Percentiles rank a stretch among this genome's conserved stretches.
phyloP scores from a whole-genome alignment of 2,329 filamentous ascomycete species.

The Stagonosporopsis vannaccii region DNA sequence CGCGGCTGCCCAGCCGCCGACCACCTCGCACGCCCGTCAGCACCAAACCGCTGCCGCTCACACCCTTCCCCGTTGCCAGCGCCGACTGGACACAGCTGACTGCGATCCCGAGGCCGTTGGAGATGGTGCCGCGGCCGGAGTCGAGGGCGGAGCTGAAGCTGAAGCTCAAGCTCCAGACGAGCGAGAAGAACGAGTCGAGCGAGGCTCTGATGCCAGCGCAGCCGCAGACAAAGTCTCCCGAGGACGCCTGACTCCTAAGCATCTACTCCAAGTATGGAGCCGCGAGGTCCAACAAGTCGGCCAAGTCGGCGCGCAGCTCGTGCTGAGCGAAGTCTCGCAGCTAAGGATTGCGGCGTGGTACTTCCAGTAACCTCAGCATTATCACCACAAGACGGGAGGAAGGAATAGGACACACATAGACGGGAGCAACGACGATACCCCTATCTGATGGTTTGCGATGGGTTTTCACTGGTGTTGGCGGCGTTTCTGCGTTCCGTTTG shows the following conservation, averaged over 20 bases:
- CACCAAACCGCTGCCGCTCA: conserved; percentile 42
- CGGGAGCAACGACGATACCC: conserved; percentile 11
- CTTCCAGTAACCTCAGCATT: background rate
- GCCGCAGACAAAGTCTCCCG: background rate
- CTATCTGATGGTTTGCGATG: background rate
- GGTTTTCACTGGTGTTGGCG: background rate
- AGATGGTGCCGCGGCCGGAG: background rate
- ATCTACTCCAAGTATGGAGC: conserved; percentile 15
- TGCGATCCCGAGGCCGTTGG: conserved; percentile 1
- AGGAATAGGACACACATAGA: background rate
- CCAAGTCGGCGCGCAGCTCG: conserved; percentile 6
- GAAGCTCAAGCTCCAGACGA: background rate
- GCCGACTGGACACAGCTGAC: conserved; percentile 10
- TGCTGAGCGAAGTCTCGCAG: background rate
- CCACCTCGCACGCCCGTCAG: conserved; percentile 16
- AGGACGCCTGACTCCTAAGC: conserved; percentile 17
- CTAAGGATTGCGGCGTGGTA: no score
- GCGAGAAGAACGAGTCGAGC: background rate
- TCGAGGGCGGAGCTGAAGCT: background rate
- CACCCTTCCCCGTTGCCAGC: conserved; percentile 37
- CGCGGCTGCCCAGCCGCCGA: conserved; percentile 1
- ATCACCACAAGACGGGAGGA: background rate
- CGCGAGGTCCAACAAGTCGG: conserved; percentile 2
- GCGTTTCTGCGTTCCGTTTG: background rate
- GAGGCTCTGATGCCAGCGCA: background rate